A percentile compares a stretch with the other conserved stretches of the same genome.
phyloP scores from a whole-genome alignment of 2,329 filamentous ascomycete species.

The Daldinia sp. region DNA sequence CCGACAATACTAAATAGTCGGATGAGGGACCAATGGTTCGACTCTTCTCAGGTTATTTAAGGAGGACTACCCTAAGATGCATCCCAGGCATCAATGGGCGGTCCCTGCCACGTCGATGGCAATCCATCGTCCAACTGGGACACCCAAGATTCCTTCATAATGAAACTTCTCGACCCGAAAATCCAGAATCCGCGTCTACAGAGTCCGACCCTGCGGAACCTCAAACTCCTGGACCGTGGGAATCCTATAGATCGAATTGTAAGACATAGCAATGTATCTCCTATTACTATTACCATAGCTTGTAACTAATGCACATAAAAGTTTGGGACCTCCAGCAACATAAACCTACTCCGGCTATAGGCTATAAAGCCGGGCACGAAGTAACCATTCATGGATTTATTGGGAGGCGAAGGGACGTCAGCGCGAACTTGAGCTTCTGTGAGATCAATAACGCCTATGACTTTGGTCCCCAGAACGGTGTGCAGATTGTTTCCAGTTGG shows the following conservation, averaged over 20 bases:
- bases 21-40: conserved; percentile 33
- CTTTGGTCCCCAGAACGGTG: conserved; percentile 27
- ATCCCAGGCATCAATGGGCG: conserved; percentile 25
- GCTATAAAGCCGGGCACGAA: conserved; percentile 51
- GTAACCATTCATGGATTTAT: conserved; percentile 78
- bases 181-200: neutral
- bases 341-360: neutral
- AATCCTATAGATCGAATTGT: conserved; percentile 40
- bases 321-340: conserved; percentile 2
- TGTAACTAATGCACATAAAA: conserved; percentile 17
- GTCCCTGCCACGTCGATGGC: conserved; percentile 21
- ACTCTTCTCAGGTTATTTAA: conserved; percentile 25
- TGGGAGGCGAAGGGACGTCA: conserved; percentile 74
- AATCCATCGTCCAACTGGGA: conserved; percentile 21
- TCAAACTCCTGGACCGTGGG: conserved; percentile 15
- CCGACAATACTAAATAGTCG: neutral
- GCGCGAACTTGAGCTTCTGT: conserved; percentile 78
- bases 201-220: neutral
- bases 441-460: conserved; percentile 55
- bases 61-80: conserved; percentile 33
- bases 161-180: conserved; percentile 15
- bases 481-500: conserved; percentile 61
- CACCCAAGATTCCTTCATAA: conserved; percentile 25
- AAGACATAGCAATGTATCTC: conserved; percentile 33
- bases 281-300: neutral